Percentiles rank a stretch among this genome's conserved stretches.
Evolutionary conservation across 768 basidiomycete genomes (phyloP).

Genomic region (Leccinum variicolor): DNA sequence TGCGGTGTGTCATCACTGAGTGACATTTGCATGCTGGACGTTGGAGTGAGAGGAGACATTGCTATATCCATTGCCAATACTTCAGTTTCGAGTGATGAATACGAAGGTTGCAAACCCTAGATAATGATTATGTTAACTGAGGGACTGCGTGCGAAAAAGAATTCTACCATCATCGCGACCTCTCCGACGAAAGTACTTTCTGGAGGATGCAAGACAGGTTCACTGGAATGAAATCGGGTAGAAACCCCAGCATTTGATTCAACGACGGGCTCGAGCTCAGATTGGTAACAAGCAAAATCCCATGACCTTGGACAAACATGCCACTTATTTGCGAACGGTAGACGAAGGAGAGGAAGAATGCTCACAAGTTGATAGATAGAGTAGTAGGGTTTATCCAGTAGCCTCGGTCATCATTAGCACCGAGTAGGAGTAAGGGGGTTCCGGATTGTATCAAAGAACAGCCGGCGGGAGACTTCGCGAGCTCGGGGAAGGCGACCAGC

Average conservation of each 20-base stretch:
- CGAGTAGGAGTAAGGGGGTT: constrained; percentile 25
- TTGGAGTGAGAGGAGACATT: not conserved
- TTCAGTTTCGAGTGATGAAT: not conserved
- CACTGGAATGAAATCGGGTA: not conserved
- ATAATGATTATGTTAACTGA: constrained; percentile 12
- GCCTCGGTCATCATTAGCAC: constrained; percentile 4
- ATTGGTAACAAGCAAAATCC: constrained; percentile 22
- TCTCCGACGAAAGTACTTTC: not conserved
- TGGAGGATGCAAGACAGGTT: not conserved
- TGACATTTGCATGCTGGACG: not conserved
- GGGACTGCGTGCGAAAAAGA: not conserved
- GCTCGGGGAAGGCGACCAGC: constrained; percentile 22
- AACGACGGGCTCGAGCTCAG: constrained; percentile 14
- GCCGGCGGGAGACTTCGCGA: constrained; percentile 16
- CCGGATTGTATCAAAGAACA: constrained; percentile 28
- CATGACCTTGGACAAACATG: constrained; percentile 15
- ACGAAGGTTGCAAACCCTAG: not conserved
- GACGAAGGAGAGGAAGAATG: not conserved
- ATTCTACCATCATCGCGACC: constrained; percentile 10
- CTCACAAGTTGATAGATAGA: constrained; percentile 24
- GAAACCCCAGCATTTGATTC: not conserved
- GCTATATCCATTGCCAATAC: not conserved
- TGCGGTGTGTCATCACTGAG: not conserved
- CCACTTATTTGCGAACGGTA: not conserved
- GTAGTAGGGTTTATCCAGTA: constrained; percentile 19